A percentile compares a stretch with the other conserved stretches of the same genome.
phyloP scores from a whole-genome alignment of 2,329 filamentous ascomycete genomes.

The Paraphoma chrysanthemicola region DNA sequence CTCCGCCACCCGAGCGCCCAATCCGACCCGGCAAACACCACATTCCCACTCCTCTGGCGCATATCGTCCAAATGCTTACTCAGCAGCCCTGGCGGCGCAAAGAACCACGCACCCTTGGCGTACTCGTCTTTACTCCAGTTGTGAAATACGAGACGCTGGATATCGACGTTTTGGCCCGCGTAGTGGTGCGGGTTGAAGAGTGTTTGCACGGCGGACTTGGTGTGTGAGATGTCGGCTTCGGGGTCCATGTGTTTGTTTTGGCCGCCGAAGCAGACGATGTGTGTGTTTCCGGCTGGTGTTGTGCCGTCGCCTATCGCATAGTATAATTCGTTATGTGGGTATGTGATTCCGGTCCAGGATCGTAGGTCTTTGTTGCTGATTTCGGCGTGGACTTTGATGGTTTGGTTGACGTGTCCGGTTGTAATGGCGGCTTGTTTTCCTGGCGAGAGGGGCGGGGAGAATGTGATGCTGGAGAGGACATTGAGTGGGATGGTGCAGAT shows the following conservation, averaged over 20 bases:
- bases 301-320: slow-evolving; percentile 56
- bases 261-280: slow-evolving; percentile 57
- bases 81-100: slow-evolving; percentile 45
- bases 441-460: slow-evolving; percentile 49
- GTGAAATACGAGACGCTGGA: slow-evolving; percentile 51
- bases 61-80: slow-evolving; percentile 51
- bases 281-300: slow-evolving; percentile 52
- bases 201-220: slow-evolving; percentile 38
- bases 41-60: slow-evolving; percentile 51
- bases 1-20: slow-evolving; percentile 60
- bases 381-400: slow-evolving; percentile 57
- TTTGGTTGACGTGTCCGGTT: slow-evolving; percentile 56
- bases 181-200: slow-evolving; percentile 30
- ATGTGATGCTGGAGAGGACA: slow-evolving; percentile 50
- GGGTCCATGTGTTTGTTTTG: slow-evolving; percentile 54
- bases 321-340: slow-evolving; percentile 52
- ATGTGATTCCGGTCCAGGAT: slow-evolving; percentile 54
- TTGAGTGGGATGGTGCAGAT: slow-evolving; percentile 56
- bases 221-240: slow-evolving; percentile 49
- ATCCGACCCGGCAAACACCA: slow-evolving; percentile 58
- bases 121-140: slow-evolving; percentile 59
- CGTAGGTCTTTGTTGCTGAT: slow-evolving; percentile 50
- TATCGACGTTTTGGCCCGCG: neutral
- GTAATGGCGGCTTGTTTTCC: slow-evolving; percentile 48
- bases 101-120: slow-evolving; percentile 51